Conservation (phyloP, 2,329 filamentous ascomycete genomes). For the Talaromyces sp. region DNA sequence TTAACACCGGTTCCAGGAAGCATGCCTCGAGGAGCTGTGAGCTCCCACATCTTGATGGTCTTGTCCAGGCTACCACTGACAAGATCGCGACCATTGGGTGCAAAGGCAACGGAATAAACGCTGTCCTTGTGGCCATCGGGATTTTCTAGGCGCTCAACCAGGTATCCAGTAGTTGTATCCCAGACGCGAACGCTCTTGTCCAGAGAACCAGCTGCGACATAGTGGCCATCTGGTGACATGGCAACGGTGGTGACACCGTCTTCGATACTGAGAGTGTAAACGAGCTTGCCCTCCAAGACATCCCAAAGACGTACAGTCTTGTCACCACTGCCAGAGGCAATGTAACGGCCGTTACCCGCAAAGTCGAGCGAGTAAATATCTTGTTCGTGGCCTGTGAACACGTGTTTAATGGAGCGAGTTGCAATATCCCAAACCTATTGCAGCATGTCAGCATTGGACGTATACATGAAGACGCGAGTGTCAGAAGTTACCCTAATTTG, state of each 20-base stretch:
- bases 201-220: slow-evolving; percentile 87
- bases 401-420: slow-evolving; percentile 76
- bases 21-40: slow-evolving; percentile 66
- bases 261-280: slow-evolving; percentile 84
- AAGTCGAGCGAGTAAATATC: slow-evolving; percentile 98
- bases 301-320: slow-evolving; percentile 95
- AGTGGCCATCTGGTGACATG: slow-evolving; percentile 91
- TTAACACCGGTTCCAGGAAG: slow-evolving; percentile 66
- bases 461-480: background rate
- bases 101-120: slow-evolving; percentile 94
- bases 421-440: slow-evolving; percentile 81
- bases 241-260: slow-evolving; percentile 97
- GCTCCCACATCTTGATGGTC: slow-evolving; percentile 99
- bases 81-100: slow-evolving; percentile 85
- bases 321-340: slow-evolving; percentile 93
- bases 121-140: slow-evolving; percentile 94
- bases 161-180: slow-evolving; percentile 81
- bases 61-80: slow-evolving; percentile 94
- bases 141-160: slow-evolving; percentile 88
- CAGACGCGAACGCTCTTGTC: slow-evolving; percentile 98
- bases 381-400: slow-evolving; percentile 95
- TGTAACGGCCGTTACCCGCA: slow-evolving; percentile 85
- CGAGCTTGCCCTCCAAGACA: slow-evolving; percentile 76
- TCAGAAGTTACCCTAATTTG: slow-evolving; percentile 73
- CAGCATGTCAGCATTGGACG: background rate